These are phyloP conservation scores for Trichoderma guizhouense DNA, from an alignment of 2,329 filamentous ascomycete species.

Conservation along the genomic window DNA sequence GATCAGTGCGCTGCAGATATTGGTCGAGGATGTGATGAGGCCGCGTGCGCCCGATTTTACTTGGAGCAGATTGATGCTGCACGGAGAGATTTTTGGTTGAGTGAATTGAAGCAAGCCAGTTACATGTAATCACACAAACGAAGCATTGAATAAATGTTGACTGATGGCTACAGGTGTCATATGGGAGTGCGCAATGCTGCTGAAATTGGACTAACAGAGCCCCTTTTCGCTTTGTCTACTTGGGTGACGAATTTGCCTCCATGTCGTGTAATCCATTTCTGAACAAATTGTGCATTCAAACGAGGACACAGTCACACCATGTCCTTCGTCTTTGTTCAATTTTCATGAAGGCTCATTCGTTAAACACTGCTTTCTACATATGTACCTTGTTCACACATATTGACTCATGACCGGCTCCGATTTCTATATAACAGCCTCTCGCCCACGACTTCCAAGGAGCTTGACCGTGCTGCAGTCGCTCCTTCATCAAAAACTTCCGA, in stretches of 20 bases:
- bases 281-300: not conserved
- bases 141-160: not conserved
- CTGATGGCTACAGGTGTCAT: not conserved
- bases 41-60: constrained; percentile 31
- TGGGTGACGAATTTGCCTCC: not conserved
- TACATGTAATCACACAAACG: not conserved
- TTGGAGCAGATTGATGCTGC: constrained; percentile 26
- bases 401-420: not conserved
- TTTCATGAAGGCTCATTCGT: too few relatives aligned
- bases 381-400: not conserved
- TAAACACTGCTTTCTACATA: not conserved
- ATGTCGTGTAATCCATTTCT: not conserved
- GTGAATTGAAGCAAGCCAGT: constrained; percentile 21
- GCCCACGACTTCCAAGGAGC: not conserved
- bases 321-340: not conserved
- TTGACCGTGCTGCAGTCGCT: not conserved
- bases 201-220: not conserved
- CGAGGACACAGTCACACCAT: not conserved
- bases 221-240: not conserved
- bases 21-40: constrained; percentile 22
- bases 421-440: not conserved
- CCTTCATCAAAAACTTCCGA: not conserved
- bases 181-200: not conserved
- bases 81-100: constrained; percentile 33
- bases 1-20: constrained; percentile 35